Base-by-base conservation (phyloP, 257 asterid species). In the Henckelia pumila region DNA sequence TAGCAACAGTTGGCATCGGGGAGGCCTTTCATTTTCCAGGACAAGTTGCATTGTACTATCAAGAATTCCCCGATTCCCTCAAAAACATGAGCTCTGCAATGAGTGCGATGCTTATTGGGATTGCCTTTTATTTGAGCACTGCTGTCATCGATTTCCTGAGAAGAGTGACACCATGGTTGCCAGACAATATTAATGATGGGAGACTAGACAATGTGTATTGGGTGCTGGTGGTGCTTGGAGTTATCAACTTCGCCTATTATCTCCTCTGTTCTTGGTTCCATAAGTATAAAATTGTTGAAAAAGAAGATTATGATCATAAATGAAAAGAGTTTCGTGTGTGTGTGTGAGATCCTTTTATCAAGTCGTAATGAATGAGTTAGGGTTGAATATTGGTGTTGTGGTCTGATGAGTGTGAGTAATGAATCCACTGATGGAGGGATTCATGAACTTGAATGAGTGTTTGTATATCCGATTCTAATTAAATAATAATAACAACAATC, bases 11-110 rank as follows among this genome's bases (percentile, higher is more conserved):
- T 2, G 95, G 95, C 0, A 44, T 68, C 0, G 88, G 82, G 3
- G 84, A 78, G 70, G 88, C 82, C n/a, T 80, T 80, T n/a, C 84
- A 78, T 68, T 78, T 83, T 20, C 86, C 82, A 3, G 82, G 78
- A 25, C 83, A 84, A 24, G 73, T 81, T 63, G 75, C 66, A 0
- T 26, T 81, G 23, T 76, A 76, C 23, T 81, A 78, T 53, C 77
- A 62, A 33, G 82, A 81, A 35, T 81, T 81, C 65, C 83, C 86
- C 0, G 6, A 55, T 0, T 59, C 75, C 5, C 64, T 80, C 25
- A 81, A 77, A 64, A 75, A 80, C 50, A 55, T 79, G 58, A 71
- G 80, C 3, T 77, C 79, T 11, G 83, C 86, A 0, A 67, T 84
- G 82, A 57, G 67, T 1, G 68, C 84, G 0, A 16, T 81, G 83